Percentiles rank a stretch among this genome's conserved stretches.
Conservation (phyloP, 257 asterid genomes). For the Jasminum sambac region DNA sequence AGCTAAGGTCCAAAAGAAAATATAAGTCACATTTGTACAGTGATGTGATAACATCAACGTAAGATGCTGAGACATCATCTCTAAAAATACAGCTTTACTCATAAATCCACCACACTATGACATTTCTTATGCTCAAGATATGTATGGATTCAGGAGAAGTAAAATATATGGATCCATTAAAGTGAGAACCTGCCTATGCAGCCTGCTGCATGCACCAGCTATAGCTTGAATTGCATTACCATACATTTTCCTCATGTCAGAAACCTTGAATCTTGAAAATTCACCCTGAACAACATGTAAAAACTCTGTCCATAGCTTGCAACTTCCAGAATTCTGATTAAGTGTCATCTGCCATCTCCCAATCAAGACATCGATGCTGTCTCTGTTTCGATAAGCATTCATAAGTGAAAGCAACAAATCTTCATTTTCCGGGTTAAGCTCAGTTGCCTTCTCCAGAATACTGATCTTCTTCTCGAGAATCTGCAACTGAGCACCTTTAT, state of each 20-base stretch:
- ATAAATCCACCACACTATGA: neutral
- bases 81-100: neutral
- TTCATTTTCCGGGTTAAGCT: slow-evolving; percentile 85
- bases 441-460: slow-evolving; percentile 93
- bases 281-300: slow-evolving; percentile 77
- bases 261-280: slow-evolving; percentile 92
- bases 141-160: neutral
- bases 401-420: slow-evolving; percentile 79
- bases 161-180: slow-evolving; percentile 30
- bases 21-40: neutral
- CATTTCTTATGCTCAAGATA: slow-evolving; percentile 1
- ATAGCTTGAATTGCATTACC: slow-evolving; percentile 89
- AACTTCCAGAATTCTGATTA: slow-evolving; percentile 70
- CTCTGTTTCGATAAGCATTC: slow-evolving; percentile 82
- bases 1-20: slow-evolving; percentile 8
- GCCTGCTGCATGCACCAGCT: slow-evolving; percentile 83
- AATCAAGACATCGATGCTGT: slow-evolving; percentile 64
- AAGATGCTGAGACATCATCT: neutral
- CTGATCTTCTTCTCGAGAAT: slow-evolving; percentile 93
- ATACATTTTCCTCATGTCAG: slow-evolving; percentile 89
- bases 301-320: slow-evolving; percentile 88
- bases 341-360: slow-evolving; percentile 92
- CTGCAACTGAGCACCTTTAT: slow-evolving; percentile 90
- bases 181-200: slow-evolving; percentile 98
- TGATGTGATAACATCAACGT: slow-evolving; percentile 8